Evolutionary conservation across 495 filamentous ascomycete genomes (phyloP).

Genomic region (Lophium mytilinum): DNA sequence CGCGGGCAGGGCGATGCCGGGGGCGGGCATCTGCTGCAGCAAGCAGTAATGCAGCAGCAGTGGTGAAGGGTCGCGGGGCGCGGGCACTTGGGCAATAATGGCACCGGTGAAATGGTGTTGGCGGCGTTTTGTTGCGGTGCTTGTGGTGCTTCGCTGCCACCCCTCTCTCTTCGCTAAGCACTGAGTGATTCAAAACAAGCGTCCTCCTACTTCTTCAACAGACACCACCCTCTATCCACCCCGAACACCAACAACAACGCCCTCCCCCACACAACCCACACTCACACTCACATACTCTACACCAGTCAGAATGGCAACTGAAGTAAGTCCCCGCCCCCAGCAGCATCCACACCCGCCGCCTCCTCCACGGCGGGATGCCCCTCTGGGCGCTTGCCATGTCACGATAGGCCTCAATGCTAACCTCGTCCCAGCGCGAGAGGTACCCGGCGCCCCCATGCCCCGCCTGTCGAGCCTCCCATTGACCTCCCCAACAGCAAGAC

Average conservation of each 20-base stretch:
- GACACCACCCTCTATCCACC: constrained; percentile 2
- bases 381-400: constrained; percentile 12
- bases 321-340: constrained; percentile 28
- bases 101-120: neutral
- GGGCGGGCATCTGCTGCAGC: too few relatives aligned
- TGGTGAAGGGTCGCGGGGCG: too few relatives aligned
- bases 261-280: neutral
- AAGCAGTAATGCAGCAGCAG: too few relatives aligned
- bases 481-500: constrained; percentile 70
- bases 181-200: too few relatives aligned
- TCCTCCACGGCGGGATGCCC: constrained; percentile 5
- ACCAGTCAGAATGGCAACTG: constrained; percentile 27
- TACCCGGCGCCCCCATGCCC: neutral
- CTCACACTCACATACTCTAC: neutral
- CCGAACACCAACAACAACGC: constrained; percentile 1
- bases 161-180: too few relatives aligned
- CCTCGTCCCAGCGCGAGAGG: constrained; percentile 22
- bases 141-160: too few relatives aligned
- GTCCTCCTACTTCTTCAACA: neutral
- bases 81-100: too few relatives aligned
- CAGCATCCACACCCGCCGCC: constrained; percentile 3
- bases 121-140: too few relatives aligned
- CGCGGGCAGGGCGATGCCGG: too few relatives aligned
- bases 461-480: constrained; percentile 3
- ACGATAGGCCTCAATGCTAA: constrained; percentile 23